Percentiles rank a stretch among this genome's conserved stretches.
These are phyloP conservation scores for Aspergillus caelatus DNA, from an alignment of 2,329 filamentous ascomycete species.

Conservation along the genomic window DNA sequence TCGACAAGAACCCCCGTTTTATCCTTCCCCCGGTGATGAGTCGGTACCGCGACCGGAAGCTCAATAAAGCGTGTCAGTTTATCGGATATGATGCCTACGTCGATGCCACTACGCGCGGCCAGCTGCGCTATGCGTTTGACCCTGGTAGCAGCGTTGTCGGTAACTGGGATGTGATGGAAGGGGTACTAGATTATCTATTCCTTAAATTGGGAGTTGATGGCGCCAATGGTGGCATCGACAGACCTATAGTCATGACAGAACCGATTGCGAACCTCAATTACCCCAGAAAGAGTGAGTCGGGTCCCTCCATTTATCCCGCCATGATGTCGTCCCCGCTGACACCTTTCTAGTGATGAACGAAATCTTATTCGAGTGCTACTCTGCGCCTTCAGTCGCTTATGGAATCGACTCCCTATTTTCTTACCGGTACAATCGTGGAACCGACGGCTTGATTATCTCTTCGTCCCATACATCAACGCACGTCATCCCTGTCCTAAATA, in stretches of 20 bases:
- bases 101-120: constrained; percentile 87
- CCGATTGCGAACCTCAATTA: constrained; percentile 89
- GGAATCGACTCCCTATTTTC: constrained; percentile 97
- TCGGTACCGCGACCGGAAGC: constrained; percentile 91
- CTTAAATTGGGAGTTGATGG: constrained; percentile 86
- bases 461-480: constrained; percentile 94
- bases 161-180: constrained; percentile 98
- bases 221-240: constrained; percentile 71
- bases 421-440: constrained; percentile 87
- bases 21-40: constrained; percentile 87
- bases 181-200: constrained; percentile 90
- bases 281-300: constrained; percentile 74
- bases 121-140: constrained; percentile 90
- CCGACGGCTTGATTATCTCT: constrained; percentile 83
- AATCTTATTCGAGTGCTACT: constrained; percentile 95
- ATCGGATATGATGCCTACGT: constrained; percentile 91
- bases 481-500: constrained; percentile 88
- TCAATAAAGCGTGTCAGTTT: constrained; percentile 89
- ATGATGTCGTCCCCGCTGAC: constrained; percentile 21
- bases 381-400: constrained; percentile 84
- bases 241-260: constrained; percentile 94
- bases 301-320: not conserved
- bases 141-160: constrained; percentile 86
- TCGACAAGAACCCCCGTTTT: constrained; percentile 79
- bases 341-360: constrained; percentile 80